Evolutionary conservation across 495 filamentous ascomycete genomes (phyloP).

Genomic region (Trichoderma orchidacearum): DNA sequence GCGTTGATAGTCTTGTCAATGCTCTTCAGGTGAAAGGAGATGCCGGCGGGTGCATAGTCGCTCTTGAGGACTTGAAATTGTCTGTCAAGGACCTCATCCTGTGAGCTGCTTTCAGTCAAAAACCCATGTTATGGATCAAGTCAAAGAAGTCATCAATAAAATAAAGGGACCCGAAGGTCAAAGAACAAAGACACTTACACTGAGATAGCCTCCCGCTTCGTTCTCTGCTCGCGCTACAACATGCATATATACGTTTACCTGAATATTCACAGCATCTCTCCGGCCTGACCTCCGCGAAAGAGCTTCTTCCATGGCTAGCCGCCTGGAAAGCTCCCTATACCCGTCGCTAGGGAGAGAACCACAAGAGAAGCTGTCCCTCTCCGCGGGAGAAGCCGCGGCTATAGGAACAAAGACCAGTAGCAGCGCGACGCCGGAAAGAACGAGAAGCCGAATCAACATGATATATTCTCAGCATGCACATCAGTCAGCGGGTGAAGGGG

Average conservation of each 20-base stretch:
- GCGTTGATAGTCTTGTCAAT: constrained; percentile 44
- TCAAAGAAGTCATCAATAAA: not conserved
- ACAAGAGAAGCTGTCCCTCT: not conserved
- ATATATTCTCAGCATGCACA: no score
- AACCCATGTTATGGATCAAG: not conserved
- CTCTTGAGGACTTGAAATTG: constrained; percentile 36
- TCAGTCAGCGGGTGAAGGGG: no score
- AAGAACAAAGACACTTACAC: not conserved
- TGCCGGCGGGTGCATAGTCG: constrained; percentile 34
- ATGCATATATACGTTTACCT: not conserved
- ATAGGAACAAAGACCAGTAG: not conserved
- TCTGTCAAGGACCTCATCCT: constrained; percentile 19
- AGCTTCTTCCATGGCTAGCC: not conserved
- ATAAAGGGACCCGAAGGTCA: not conserved
- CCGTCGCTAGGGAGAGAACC: not conserved
- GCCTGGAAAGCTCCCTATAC: not conserved
- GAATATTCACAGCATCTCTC: not conserved
- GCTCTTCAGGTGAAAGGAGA: constrained; percentile 37
- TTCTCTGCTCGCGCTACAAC: not conserved
- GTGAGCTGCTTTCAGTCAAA: not conserved
- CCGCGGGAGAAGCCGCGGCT: not conserved
- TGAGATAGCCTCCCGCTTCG: not conserved
- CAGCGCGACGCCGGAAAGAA: not conserved
- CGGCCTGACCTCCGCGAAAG: not conserved
- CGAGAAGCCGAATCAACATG: not conserved